phyloP scores from a whole-genome alignment of 495 filamentous ascomycete species.

The Neurospora pannonica region DNA sequence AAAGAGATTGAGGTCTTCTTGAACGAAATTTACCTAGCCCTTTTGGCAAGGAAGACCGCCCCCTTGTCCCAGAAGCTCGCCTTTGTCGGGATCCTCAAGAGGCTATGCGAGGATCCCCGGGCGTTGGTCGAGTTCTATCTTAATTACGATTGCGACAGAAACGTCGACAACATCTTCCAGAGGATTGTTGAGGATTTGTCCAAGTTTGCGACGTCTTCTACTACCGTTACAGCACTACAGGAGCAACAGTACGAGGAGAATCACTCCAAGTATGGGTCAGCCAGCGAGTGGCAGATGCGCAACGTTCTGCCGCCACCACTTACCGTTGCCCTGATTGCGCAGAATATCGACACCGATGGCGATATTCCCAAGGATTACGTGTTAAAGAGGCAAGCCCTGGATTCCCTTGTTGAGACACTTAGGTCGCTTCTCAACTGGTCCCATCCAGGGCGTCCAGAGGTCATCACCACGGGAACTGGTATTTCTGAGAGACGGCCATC shows the following conservation, averaged over 20 bases:
- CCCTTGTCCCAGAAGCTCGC: conserved; percentile 86
- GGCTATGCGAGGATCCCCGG: conserved; percentile 74
- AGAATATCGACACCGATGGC: conserved; percentile 47
- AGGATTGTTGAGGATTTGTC: conserved; percentile 89
- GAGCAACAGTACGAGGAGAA: conserved; percentile 80
- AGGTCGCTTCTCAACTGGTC: conserved; percentile 91
- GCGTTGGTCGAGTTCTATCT: conserved; percentile 93
- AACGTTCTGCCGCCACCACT: conserved; percentile 80
- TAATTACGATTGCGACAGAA: conserved; percentile 95
- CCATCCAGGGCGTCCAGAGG: conserved; percentile 59
- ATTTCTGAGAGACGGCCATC: conserved; percentile 53
- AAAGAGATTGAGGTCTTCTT: conserved; percentile 98
- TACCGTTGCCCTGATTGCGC: conserved; percentile 62
- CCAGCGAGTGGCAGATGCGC: conserved; percentile 69
- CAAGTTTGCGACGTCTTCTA: conserved; percentile 64
- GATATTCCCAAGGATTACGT: conserved; percentile 76
- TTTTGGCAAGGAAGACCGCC: conserved; percentile 78
- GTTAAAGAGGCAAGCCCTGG: conserved; percentile 78
- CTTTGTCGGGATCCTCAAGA: conserved; percentile 75
- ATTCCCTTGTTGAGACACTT: conserved; percentile 78
- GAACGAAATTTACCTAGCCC: conserved; percentile 94
- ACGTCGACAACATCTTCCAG: conserved; percentile 96
- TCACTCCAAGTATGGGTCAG: conserved; percentile 47
- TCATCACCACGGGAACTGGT: conserved; percentile 31
- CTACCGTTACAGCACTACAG: conserved; percentile 61